Evolutionary conservation across 148 eudicot species (phyloP), one percentile per base, ranked within the genome.

Genomic region (Diospyros kaki): DNA sequence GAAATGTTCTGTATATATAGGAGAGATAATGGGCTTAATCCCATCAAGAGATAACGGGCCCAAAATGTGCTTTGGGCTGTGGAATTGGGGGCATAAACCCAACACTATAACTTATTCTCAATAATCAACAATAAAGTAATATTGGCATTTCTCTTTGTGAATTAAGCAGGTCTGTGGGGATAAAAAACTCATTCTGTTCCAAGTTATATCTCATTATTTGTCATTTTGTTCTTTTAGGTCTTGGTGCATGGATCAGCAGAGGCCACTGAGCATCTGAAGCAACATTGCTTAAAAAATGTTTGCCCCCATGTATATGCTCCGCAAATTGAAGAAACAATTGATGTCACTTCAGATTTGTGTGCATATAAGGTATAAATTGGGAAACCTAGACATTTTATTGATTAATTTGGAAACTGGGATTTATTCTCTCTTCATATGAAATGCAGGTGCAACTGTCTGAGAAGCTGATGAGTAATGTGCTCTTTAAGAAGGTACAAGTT

Each of bases 221-320:
- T 3, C 7, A 69, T 58, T 45, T 73, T 77, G 64, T 69, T 69
- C 69, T 71, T 68, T 77, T 73, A 95, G 97, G 96, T 95, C 68
- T 83, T 96, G 94, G 93, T 95, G 76, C 99, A 95, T 81, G 99
- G 98, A 75, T 95, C 98, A 54, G 99, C 99, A 17, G 99, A 95
- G 90, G 99, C 99, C 73, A 95, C 99, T 67, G 99, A 95, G 78
- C 98, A 95, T 86, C 82, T 95, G 82, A 93, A 91, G 84, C 93
- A 93, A 85, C 97, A 95, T 74, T 95, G 98, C 80, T 14, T 86
- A 75, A 91, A 91, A 79, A 84, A 86, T 89, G 97, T 95, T 79
- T 95, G 97, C 66, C 94, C 93, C 10, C 97, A 95, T 88, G 99
- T 95, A 68, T 93, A 87, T 87, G 91, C 99, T 76, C 99, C 99